Evolutionary conservation across 73 alveolate genomes (phyloP), one percentile per base, ranked within the genome.

Genomic region (Blepharisma japonicum): DNA sequence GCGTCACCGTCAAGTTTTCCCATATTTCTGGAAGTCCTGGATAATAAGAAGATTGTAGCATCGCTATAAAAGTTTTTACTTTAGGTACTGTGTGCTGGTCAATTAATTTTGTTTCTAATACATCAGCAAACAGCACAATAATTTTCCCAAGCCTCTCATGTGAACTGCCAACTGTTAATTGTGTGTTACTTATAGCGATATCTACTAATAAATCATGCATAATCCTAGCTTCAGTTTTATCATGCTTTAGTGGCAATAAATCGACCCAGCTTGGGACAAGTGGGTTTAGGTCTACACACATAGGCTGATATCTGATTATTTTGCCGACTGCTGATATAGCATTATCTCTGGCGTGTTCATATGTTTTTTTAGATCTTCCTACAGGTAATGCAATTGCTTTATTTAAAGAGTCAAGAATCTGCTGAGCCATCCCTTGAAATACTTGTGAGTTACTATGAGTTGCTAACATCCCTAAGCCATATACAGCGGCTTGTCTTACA

Each of bases 401-500:
- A 25, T 78, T 84, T 9, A 91, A 50, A 20, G 82, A 86, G 45
- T 68, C 46, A 18, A 89, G 72, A 53, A 87, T 55, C 5, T 80
- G 70, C 50, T 71, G 27, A 81, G 82, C 82, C 61, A 81, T 77
- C 45, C 77, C 25, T 18, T 79, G 49, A 78, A 81, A 88, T 7
- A 45, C 70, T 23, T 48, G 78, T 45, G 76, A 81, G 18, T 87
- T 88, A 27, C 86, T 77, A 55, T 79, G 71, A 42, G 48, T n/a
- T 47, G 95, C 97, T 79, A 87, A 81, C 5, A 91, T 78, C 23
- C 99, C 99, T 27, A 96, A 84, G 45, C 99, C 99, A 86, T 94
- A 96, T 6, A 90, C 89, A 25, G 99, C 99, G 32, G 98, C 97
- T 83, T 94, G 93, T 87, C 98, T 90, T 21, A 92, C 89, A 8